Base-by-base conservation (phyloP, 2,329 filamentous ascomycete species). In the Pestalotiopsis sp. region DNA sequence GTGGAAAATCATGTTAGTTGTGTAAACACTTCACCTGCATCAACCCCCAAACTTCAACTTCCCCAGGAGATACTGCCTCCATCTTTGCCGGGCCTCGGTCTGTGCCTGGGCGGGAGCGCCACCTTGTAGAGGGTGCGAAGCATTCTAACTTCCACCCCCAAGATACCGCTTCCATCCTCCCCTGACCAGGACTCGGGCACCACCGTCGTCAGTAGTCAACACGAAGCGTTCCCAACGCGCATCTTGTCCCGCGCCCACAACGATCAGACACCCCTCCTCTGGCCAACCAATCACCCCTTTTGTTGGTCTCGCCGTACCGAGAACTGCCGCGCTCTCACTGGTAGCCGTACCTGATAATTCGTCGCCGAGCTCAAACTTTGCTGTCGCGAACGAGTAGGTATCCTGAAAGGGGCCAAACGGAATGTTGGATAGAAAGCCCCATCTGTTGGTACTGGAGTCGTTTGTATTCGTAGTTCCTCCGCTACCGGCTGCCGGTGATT, bases 341-440 rank as follows among this genome's bases (percentile, higher is more conserved):
- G 80, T 0, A 80, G 80, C 23, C 84, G 80, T 82, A 13, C 82
- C 80, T 59, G 83, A 77, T 36, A 86, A 83, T 75, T 97, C 94
- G 39, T 96, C 92, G 3, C 93, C 93, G 49, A 94, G 91, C 74
- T 96, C 92, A 74, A 98, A 98, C 41, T 91, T 90, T 3, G 89
- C 88, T 56, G 91, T 93, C 4, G 93, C 88, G 75, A 95, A 95
- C 0, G 93, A 97, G 78, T 98, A 97, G 9, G 92, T 87, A 73
- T 98, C 96, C 1, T 93, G 95, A 78, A 98, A 97, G 1, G 96
- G 96, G 73, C 98, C 89, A 67, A 97, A 84, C 0, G 95, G 95
- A 6, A 98, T 88, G 75, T 91, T 95, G 71, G 93, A 91, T 4
- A 98, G 83, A 61, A 97, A 87, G 1, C 94, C 94, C 92, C 94